phyloP scores from a whole-genome alignment of 345 rosid genomes.

The Boechera divaricarpa region DNA sequence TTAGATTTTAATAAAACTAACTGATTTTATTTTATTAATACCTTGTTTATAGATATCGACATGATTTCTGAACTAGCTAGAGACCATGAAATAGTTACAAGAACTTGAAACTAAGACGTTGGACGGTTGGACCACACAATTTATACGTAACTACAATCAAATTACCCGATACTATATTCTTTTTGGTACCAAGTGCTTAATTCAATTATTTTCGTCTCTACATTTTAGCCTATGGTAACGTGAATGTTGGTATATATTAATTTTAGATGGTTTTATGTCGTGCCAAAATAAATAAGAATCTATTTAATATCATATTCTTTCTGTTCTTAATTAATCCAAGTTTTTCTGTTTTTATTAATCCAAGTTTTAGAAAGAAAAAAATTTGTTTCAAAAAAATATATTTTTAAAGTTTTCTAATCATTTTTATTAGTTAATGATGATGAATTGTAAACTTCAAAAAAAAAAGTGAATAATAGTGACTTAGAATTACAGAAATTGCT shows the following conservation, averaged over 20 bases:
- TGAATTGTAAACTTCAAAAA: no score
- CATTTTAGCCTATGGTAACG: constrained; percentile 1
- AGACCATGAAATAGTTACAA: constrained; percentile 21
- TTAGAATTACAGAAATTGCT: no score
- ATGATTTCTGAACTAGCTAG: constrained; percentile 20
- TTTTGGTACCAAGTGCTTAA: background rate
- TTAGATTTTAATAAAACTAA: background rate
- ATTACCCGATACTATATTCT: background rate
- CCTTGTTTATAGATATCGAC: background rate
- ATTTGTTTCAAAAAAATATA: no score
- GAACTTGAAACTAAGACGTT: constrained; percentile 34
- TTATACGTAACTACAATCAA: constrained; percentile 11
- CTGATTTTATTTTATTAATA: background rate
- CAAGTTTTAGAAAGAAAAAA: no score
- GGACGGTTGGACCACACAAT: constrained; percentile 29
- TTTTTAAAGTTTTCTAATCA: no score
- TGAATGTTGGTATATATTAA: background rate
- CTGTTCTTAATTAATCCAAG: no score
- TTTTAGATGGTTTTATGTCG: background rate
- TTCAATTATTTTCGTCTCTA: background rate
- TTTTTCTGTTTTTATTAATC: no score
- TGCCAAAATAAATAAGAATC: constrained; percentile 14
- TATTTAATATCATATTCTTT: background rate
- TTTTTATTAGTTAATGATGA: no score
- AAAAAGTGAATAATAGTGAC: no score